Base-by-base conservation (phyloP, 2,329 filamentous ascomycete genomes). In the Monosporascus sp. region DNA sequence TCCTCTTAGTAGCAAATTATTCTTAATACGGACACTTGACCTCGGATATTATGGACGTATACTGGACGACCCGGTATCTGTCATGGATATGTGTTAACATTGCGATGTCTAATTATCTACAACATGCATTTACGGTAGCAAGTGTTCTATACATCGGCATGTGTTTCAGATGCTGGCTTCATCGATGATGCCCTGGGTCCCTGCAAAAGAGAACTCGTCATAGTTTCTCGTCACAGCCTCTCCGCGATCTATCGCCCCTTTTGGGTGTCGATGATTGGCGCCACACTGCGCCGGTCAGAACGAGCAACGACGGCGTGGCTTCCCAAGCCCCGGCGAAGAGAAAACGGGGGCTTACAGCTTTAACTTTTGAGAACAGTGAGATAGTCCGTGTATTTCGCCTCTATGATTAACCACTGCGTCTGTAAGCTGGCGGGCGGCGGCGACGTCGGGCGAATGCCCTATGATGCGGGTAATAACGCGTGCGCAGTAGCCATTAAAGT, bases 121-220 rank as follows among this genome's bases (percentile, higher is more conserved):
- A 31, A 31, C 8, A 31, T 31, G 27, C 8, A 11, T 31, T 9
- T 4, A 31, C 27, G 27, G 3, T 3, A 5, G 9, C 27, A 31
- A 3, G 2, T 11, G 27, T 11, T 31, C 9, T 11, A 31, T 8
- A 9, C 26, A 27, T 9, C 26, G 26, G 26, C 7, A 27, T 27
- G 26, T 27, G 26, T 27, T 27, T 27, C 26, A 27, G 26, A 11
- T 31, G 27, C 27, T 11, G 9, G 27, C 9, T 31, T 31, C 27
- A 31, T 11, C 27, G 9, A 58, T 22, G 19, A 61, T 55, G 5
- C 52, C 40, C 46, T 48, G 11, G 5, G 53, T 52, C 2, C 40
- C 45, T 5, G 57, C 52, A 40, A 56, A 59, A 14, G 50, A 44
- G 17, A 59, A 48, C 37, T 61, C 54, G 9, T 50, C 47, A 58